phyloP scores from a whole-genome alignment of 1,284 basidiomycete species.

The Cutaneotrichosporon arboriforme region DNA sequence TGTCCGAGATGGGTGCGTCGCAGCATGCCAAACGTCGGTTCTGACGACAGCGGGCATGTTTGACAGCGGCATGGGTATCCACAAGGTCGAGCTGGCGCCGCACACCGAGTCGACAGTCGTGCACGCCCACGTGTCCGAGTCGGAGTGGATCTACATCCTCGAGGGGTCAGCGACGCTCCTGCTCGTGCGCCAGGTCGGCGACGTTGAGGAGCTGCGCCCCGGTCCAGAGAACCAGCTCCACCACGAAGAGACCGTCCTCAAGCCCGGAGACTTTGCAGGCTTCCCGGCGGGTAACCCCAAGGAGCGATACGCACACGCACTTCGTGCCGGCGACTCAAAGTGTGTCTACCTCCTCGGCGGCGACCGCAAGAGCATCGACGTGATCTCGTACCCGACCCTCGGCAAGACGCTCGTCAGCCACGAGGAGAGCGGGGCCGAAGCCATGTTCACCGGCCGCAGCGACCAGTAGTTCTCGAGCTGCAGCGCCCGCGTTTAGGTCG shows the following conservation, averaged over 20 bases:
- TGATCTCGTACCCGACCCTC: conserved; percentile 13
- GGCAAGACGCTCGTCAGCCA: conserved; percentile 17
- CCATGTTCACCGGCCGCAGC: conserved; percentile 10
- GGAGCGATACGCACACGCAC: conserved; percentile 15
- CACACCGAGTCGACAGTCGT: conserved; percentile 24
- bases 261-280: conserved; percentile 17
- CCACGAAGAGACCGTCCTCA: conserved; percentile 1
- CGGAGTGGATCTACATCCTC: conserved; percentile 31
- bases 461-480: neutral
- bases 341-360: conserved; percentile 16
- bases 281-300: conserved; percentile 16
- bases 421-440: conserved; percentile 11
- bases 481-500: no score
- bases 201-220: conserved; percentile 13
- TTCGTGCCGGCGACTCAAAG: conserved; percentile 4
- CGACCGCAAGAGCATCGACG: conserved; percentile 12
- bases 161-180: conserved; percentile 16
- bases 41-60: conserved; percentile 14
- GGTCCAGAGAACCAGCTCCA: conserved; percentile 1
- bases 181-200: conserved; percentile 7
- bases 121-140: conserved; percentile 24
- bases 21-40: no score
- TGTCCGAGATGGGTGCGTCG: conserved; percentile 27
- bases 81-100: conserved; percentile 21
- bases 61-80: conserved; percentile 20